phyloP scores from a whole-genome alignment of 2,329 filamentous ascomycete species.

The Ceratocystiopsis minuta region DNA sequence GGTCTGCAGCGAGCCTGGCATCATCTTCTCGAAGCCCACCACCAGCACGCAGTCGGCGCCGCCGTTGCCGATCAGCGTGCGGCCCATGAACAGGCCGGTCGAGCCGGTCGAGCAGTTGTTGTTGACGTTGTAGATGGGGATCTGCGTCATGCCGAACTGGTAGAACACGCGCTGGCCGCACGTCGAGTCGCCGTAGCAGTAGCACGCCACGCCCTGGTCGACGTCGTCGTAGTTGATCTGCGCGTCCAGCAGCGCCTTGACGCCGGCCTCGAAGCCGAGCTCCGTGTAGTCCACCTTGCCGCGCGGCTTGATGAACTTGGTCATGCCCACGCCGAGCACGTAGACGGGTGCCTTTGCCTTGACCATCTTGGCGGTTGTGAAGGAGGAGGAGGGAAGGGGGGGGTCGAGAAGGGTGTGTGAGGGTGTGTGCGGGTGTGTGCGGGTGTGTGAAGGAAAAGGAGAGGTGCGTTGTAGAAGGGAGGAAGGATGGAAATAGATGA shows the following conservation, averaged over 20 bases:
- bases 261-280: constrained; percentile 77
- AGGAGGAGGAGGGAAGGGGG: background rate
- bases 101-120: constrained; percentile 98
- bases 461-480: background rate
- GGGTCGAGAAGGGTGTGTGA: background rate
- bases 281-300: constrained; percentile 91
- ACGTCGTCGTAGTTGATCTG: constrained; percentile 95
- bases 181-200: constrained; percentile 91
- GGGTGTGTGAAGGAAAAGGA: background rate
- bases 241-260: constrained; percentile 71
- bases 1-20: constrained; percentile 64
- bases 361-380: constrained; percentile 21
- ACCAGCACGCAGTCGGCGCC: constrained; percentile 79
- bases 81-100: constrained; percentile 70
- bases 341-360: constrained; percentile 44
- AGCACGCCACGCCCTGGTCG: constrained; percentile 89
- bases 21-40: constrained; percentile 97
- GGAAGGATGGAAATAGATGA: background rate
- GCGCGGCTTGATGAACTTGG: constrained; percentile 95
- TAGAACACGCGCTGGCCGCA: constrained; percentile 96
- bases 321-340: constrained; percentile 95
- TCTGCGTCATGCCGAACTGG: constrained; percentile 93
- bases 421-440: too few relatives aligned
- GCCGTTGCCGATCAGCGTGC: constrained; percentile 62
- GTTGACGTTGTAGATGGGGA: constrained; percentile 95